Base-by-base conservation (phyloP, 2,329 filamentous ascomycete genomes). In the Venturiaceae sp. region DNA sequence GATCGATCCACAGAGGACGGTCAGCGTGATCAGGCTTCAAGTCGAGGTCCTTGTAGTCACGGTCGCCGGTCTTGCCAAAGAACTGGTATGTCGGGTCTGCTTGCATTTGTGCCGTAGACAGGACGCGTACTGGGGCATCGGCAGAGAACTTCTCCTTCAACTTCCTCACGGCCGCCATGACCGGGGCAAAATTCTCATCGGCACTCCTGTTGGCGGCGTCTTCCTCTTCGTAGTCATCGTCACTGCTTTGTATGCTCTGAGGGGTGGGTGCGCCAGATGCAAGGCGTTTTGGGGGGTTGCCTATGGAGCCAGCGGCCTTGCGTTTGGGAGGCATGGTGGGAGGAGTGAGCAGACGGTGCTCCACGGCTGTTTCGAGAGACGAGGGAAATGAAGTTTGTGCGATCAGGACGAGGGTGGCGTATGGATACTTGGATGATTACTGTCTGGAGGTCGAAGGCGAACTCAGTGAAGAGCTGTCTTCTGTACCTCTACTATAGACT, bases 1-100 rank as follows among this genome's bases (percentile, higher is more conserved):
- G 89, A 69, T 96, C 91, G 65, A 99, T 94, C 90, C 91, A 97
- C 60, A 97, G 80, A 16, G 94, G 94, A 16, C 94, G 86, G 67
- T 92, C 90, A 62, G 86, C 83, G 75, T 95, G 91, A 71, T 97
- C 92, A 3, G 87, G 83, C 73, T 96, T 97, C 63, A 96, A 77
- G 37, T 83, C 78, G 37, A 96, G 80, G 63, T 87, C 87, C 53
- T 89, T 92, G 71, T 94, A 94, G 72, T 99, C 91, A 63, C 83
- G 82, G 64, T 19, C 37, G 47, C 39, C 55, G 19, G 33, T 47
- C 32, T 53, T 53, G 30, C 52, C 28, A 39, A 52, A 58, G 36
- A 54, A 34, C 13, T 39, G 30, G 14, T 16, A 58, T 26, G 34
- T 39, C 19, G 44, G 39, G 32, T 58, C 55, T 73, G 50, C 73